phyloP scores from a whole-genome alignment of 2,329 filamentous ascomycete species.

The Stagonosporopsis chrysanthemi region DNA sequence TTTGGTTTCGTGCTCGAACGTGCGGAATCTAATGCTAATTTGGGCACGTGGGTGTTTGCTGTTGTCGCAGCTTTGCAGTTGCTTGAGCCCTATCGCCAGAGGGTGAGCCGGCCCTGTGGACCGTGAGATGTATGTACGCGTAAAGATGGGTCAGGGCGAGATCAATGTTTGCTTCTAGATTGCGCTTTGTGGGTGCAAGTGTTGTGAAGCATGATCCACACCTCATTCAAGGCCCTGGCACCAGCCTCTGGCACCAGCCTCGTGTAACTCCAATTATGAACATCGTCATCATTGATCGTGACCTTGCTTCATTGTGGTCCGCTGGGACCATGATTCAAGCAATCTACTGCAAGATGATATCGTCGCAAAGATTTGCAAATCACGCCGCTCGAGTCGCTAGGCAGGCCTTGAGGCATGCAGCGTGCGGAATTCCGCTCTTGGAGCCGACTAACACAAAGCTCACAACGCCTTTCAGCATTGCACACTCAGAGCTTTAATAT shows the following conservation, averaged over 20 bases:
- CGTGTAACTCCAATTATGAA: not conserved
- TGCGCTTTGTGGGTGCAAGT: constrained; percentile 7
- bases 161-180: constrained; percentile 13
- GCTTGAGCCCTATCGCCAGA: not conserved
- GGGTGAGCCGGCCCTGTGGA: not conserved
- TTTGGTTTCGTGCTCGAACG: constrained; percentile 4
- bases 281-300: constrained; percentile 3
- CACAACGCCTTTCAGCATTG: not conserved
- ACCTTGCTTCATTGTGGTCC: not conserved
- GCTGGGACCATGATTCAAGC: not conserved
- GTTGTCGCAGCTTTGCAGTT: constrained; percentile 5
- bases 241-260: not conserved
- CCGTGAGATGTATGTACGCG: constrained; percentile 9
- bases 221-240: not conserved
- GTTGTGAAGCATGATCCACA: constrained; percentile 13
- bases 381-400: not conserved
- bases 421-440: constrained; percentile 8
- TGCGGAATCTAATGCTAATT: constrained; percentile 14
- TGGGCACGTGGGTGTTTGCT: constrained; percentile 17
- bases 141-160: constrained; percentile 5
- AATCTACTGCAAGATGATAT: not conserved
- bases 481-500: not conserved
- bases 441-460: constrained; percentile 8
- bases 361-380: not conserved
- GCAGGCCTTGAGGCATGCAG: constrained; percentile 1